Evolutionary conservation across 176 grass and related monocot genomes (phyloP), one percentile per base, ranked within the genome.

Genomic region (Avena eriantha): DNA sequence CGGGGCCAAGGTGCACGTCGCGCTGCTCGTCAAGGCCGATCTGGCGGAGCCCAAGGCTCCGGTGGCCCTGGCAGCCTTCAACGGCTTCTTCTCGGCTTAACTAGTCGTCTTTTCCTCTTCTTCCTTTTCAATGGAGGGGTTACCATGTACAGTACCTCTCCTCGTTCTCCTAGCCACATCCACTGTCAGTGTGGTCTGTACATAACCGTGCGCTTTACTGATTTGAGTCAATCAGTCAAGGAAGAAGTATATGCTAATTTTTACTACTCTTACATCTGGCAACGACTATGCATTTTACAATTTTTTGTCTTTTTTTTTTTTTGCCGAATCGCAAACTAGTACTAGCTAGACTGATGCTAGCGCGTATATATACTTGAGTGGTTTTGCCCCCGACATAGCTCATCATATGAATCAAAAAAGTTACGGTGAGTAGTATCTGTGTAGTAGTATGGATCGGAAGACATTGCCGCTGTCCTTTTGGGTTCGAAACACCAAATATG

Each of bases 21-120:
- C 18, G 16, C 15, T 54, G 18, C 54, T 56, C 24, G 73, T 10
- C 31, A 82, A 86, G 60, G 61, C 79, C 5, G 23, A 67, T 53
- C 70, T 89, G 15, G 12, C 61, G 64, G 91, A 93, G 87, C 92
- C 92, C 49, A 88, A 86, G 70, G 73, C 73, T 8, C 23, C 73
- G 1, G 5, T 82, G 10, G 55, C 69, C 10, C 0, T 82, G 14
- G 95, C 92, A 5, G 90, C 88, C 8, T 57, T 90, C 29, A 82
- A 86, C 17, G 92, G 92, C 45, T 12, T 93, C 81, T 97, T 97
- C 92, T 97, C 92, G 7, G 92, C 95, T 63, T 97, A 79, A 77
- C 7, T 39, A 39, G 36, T 7, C 5, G 5, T 83, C 6, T 15
- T 7, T 24, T 8, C 3, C 29, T 16, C 12, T 71, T 3, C 8